Conservation (phyloP, 331 rosid genomes). For the Quercus tomentella region DNA sequence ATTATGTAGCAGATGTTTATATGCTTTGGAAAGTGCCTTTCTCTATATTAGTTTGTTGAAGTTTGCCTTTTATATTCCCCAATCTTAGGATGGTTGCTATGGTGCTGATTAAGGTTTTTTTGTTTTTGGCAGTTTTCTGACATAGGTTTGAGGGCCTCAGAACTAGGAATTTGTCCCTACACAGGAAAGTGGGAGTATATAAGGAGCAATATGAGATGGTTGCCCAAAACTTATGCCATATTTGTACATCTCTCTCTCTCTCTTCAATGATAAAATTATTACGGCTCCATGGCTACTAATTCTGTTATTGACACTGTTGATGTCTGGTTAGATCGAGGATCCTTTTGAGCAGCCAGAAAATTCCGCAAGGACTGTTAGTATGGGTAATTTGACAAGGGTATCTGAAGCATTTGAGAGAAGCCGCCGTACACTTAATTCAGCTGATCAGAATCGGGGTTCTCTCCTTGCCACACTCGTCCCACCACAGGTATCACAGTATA, state of each 20-base stretch:
- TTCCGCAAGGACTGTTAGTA: slow-evolving; percentile 55
- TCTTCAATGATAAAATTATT: background rate
- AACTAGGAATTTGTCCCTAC: slow-evolving; percentile 57
- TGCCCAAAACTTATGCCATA: slow-evolving; percentile 68
- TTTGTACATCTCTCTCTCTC: slow-evolving; percentile 45
- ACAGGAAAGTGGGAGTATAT: slow-evolving; percentile 65
- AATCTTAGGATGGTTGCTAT: background rate
- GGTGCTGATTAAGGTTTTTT: background rate
- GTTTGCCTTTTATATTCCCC: background rate
- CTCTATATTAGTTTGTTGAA: background rate
- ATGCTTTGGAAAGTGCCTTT: background rate
- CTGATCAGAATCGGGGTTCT: slow-evolving; percentile 22
- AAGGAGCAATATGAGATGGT: slow-evolving; percentile 61
- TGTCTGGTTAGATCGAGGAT: slow-evolving; percentile 73
- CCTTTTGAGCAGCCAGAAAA: slow-evolving; percentile 87
- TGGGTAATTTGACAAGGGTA: slow-evolving; percentile 47
- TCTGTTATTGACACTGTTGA: slow-evolving; percentile 9
- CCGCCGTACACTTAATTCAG: slow-evolving; percentile 22
- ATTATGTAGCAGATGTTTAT: background rate
- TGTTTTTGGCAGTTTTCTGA: slow-evolving; percentile 58
- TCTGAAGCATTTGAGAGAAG: slow-evolving; percentile 43
- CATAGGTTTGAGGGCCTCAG: slow-evolving; percentile 43
- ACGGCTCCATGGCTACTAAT: slow-evolving; percentile 19
- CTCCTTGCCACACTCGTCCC: slow-evolving; percentile 41
- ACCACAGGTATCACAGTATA: slow-evolving; percentile 22